phyloP scores from a whole-genome alignment of 257 asterid genomes.

The Penstemon newberryi region DNA sequence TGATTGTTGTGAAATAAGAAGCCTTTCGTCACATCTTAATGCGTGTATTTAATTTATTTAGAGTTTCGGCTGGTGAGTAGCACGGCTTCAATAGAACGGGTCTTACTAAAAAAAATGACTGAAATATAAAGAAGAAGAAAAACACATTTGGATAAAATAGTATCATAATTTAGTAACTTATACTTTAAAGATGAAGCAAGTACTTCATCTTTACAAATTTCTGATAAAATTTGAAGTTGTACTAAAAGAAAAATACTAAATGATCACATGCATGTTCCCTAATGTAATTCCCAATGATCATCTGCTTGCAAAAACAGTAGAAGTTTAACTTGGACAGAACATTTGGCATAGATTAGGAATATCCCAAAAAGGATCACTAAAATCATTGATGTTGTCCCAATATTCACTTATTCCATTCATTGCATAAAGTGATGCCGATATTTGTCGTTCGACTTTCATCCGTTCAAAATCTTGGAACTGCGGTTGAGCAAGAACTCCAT shows the following conservation, averaged over 20 bases:
- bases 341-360: conserved; percentile 57
- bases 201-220: conserved; percentile 21
- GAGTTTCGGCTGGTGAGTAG: too few species aligned
- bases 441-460: conserved; percentile 65
- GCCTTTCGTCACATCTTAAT: too few species aligned
- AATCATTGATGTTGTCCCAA: conserved; percentile 55
- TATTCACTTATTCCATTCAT: conserved; percentile 64
- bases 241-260: conserved; percentile 3
- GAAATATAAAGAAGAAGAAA: background rate
- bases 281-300: conserved; percentile 15
- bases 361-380: conserved; percentile 63
- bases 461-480: conserved; percentile 50
- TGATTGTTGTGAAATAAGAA: too few species aligned
- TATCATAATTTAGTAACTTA: conserved; percentile 12
- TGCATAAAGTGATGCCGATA: conserved; percentile 70
- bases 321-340: conserved; percentile 56
- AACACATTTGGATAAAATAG: background rate
- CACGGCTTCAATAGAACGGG: too few species aligned
- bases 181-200: conserved; percentile 13
- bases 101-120: too few species aligned
- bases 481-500: conserved; percentile 23
- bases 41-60: too few species aligned
- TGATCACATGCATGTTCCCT: conserved; percentile 17
- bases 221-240: conserved; percentile 19
- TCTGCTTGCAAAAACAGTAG: conserved; percentile 1